Evolutionary conservation across 768 basidiomycete genomes (phyloP).

Genomic region (Tulasnella calospora): DNA sequence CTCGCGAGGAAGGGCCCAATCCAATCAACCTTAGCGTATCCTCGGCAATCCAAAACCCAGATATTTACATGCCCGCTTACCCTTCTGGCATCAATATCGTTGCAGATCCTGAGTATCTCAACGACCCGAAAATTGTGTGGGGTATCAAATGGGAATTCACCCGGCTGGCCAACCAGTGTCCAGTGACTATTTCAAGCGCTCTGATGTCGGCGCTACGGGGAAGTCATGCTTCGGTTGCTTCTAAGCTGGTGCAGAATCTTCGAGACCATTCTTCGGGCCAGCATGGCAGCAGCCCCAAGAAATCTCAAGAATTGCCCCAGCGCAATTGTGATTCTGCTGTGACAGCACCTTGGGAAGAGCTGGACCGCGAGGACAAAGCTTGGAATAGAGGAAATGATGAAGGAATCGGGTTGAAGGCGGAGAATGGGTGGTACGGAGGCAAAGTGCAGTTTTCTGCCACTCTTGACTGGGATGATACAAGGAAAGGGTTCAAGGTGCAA

Average conservation of each 20-base stretch:
- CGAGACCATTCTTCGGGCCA: not conserved
- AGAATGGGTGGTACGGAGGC: slow-evolving; percentile 10
- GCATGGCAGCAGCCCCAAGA: not conserved
- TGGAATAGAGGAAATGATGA: slow-evolving; percentile 6
- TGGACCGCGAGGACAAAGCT: slow-evolving; percentile 1
- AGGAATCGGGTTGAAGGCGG: not conserved
- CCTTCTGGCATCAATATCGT: not conserved
- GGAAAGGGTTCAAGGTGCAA: not conserved
- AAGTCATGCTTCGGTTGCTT: not conserved
- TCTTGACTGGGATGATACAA: not conserved
- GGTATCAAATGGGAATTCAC: not conserved
- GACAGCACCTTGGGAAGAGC: not conserved
- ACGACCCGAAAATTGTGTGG: not conserved
- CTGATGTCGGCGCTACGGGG: not conserved
- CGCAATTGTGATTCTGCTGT: not conserved
- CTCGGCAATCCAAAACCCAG: not conserved
- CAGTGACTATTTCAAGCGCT: not conserved
- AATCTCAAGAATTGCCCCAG: not conserved
- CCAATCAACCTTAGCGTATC: not conserved
- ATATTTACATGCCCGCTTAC: not conserved
- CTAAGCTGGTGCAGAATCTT: not conserved
- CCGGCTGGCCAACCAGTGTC: not conserved
- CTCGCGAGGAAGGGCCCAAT: not conserved
- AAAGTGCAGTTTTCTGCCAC: not conserved
- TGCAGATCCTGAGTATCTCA: not conserved